Conservation (phyloP, 108 stramenopile genomes). For the Cyclotella cryptica region DNA sequence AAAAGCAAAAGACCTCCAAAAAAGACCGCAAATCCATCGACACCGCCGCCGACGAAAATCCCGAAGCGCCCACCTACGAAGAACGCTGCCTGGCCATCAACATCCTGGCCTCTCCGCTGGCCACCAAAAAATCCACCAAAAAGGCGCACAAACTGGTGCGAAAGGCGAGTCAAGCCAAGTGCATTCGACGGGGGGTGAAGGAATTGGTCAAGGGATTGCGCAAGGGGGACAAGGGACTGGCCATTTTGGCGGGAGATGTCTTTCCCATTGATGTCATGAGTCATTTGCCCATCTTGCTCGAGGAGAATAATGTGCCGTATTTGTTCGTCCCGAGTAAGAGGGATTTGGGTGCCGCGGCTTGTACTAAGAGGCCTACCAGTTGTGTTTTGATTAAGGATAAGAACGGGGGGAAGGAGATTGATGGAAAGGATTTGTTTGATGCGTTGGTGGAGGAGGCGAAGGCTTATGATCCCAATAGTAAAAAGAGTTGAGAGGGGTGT, state of each 20-base stretch:
- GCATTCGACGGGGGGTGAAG: slow-evolving; percentile 95
- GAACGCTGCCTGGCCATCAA: slow-evolving; percentile 91
- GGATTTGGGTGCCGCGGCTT: slow-evolving; percentile 96
- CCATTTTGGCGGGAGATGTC: slow-evolving; percentile 98
- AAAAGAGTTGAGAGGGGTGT: slow-evolving; percentile 4
- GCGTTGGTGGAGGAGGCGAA: slow-evolving; percentile 84
- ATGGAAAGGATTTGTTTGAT: slow-evolving; percentile 90
- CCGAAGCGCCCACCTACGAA: slow-evolving; percentile 79
- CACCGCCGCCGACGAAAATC: slow-evolving; percentile 6
- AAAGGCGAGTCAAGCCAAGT: slow-evolving; percentile 89
- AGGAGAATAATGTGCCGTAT: slow-evolving; percentile 96
- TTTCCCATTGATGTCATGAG: slow-evolving; percentile 97
- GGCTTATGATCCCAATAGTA: slow-evolving; percentile 70
- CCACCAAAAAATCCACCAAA: slow-evolving; percentile 96
- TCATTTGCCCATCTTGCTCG: slow-evolving; percentile 94
- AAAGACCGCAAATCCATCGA: slow-evolving; percentile 51
- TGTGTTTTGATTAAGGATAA: slow-evolving; percentile 88
- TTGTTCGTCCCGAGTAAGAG: slow-evolving; percentile 97
- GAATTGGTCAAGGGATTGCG: slow-evolving; percentile 98
- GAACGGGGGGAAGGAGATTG: slow-evolving; percentile 78
- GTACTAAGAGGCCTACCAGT: slow-evolving; percentile 97
- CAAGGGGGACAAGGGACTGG: slow-evolving; percentile 95
- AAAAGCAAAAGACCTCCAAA: slow-evolving; percentile 54
- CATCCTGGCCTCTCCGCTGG: slow-evolving; percentile 93
- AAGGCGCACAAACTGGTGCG: slow-evolving; percentile 97